Evolutionary conservation across 768 basidiomycete species (phyloP), one percentile per base, ranked within the genome.

Genomic region (Leucocoprinus sp.): DNA sequence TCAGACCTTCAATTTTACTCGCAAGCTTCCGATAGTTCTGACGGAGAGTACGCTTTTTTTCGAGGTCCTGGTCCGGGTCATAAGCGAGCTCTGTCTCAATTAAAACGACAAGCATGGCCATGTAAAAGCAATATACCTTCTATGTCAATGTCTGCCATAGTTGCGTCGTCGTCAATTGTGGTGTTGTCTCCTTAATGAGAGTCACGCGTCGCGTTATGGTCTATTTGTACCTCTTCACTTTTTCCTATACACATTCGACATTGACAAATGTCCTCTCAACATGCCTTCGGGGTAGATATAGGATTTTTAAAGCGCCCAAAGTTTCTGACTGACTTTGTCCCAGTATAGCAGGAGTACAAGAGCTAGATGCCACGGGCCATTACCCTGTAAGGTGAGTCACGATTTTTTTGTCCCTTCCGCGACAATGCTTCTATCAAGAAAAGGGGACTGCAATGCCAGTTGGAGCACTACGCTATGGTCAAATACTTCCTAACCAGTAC

Each of bases 41-140:
- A 34, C 90, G 72, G 5, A 92, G 66, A 31, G 70, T 70, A 52
- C 90, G 80, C 61, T 84, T 82, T 58, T 86, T 82, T 50, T 84
- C 81, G 4, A 82, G 78, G 66, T 91, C 75, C 58, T 92, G 89
- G 60, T 92, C 85, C 8, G 88, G 88, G 57, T 92, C 85, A 57
- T 87, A 92, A 9, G 71, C 65, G 14, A 74, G 61, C 40, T 66
- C 68, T 57, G 41, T 37, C 31, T 28, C 39, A 17, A 45, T 40
- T 48, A 11, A 35, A 38, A 26, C 14, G 35, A 21, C 33, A 14
- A 31, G 31, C 14, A 5, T n/a, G 9, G 11, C n/a, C 6, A 28
- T 8, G 31, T 14, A 31, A 31, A 52, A 24, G 4, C 8, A 12
- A 44, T 36, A 38, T 37, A 54, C 59, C 55, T 26, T 58, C 57